Conservation (phyloP, 2,329 filamentous ascomycete species). For the Alternaria sp. region DNA sequence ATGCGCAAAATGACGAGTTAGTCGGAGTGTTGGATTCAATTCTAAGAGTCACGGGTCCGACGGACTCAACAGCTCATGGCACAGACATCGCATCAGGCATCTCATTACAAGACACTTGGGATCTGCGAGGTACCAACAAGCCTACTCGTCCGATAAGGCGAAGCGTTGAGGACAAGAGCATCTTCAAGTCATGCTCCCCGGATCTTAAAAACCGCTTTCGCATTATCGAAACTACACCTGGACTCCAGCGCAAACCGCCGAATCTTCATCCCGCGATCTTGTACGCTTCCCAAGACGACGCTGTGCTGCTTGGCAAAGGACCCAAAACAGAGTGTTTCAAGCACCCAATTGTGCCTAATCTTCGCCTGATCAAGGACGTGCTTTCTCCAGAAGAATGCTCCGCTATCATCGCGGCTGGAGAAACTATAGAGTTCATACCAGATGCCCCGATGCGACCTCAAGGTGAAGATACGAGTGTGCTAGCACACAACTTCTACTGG, state of each 20-base stretch:
- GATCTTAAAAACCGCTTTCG: slow-evolving; percentile 55
- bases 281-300: slow-evolving; percentile 66
- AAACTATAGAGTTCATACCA: slow-evolving; percentile 70
- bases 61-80: slow-evolving; percentile 56
- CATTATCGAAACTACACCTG: slow-evolving; percentile 69
- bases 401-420: slow-evolving; percentile 71
- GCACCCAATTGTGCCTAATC: slow-evolving; percentile 69
- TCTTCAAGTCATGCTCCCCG: slow-evolving; percentile 42
- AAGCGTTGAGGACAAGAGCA: slow-evolving; percentile 65
- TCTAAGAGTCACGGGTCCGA: slow-evolving; percentile 68
- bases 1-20: slow-evolving; percentile 60
- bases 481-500: slow-evolving; percentile 80
- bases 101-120: slow-evolving; percentile 67
- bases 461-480: slow-evolving; percentile 67
- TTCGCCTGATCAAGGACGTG: slow-evolving; percentile 68
- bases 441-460: slow-evolving; percentile 73
- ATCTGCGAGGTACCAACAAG: slow-evolving; percentile 58
- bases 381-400: slow-evolving; percentile 69
- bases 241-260: slow-evolving; percentile 69
- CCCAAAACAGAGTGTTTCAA: slow-evolving; percentile 63
- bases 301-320: slow-evolving; percentile 59
- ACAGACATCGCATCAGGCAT: slow-evolving; percentile 53
- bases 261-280: slow-evolving; percentile 73
- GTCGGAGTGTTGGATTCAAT: slow-evolving; percentile 70
- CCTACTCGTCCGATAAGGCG: slow-evolving; percentile 60